A percentile compares a stretch with the other conserved stretches of the same genome.
Evolutionary conservation across 352 stramenopile species (phyloP).

Genomic region (Nothophytophthora sp.): DNA sequence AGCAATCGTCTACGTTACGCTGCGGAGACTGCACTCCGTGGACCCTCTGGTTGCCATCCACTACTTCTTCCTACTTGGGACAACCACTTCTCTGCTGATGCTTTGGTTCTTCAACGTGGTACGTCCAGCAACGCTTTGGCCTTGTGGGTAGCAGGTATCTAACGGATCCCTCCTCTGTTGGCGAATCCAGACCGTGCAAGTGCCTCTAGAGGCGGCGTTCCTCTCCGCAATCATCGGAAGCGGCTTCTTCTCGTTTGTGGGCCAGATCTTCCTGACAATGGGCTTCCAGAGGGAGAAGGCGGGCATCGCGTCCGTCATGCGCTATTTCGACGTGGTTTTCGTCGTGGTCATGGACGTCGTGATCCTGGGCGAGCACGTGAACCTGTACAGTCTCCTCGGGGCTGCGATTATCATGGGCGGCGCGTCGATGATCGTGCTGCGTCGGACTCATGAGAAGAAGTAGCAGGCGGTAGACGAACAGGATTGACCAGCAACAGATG

Average conservation of each 20-base stretch:
- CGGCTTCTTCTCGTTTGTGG: constrained; percentile 48
- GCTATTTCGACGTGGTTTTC: constrained; percentile 73
- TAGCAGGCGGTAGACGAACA: no score
- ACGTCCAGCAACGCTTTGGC: not conserved
- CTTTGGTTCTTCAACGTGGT: constrained; percentile 29
- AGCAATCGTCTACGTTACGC: constrained; percentile 44
- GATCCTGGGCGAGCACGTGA: constrained; percentile 52
- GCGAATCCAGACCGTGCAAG: constrained; percentile 9
- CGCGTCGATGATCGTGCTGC: constrained; percentile 50
- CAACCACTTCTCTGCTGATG: constrained; percentile 23
- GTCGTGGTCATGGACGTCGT: constrained; percentile 54
- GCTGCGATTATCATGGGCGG: constrained; percentile 48
- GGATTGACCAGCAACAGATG: no score
- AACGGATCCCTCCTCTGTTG: not conserved
- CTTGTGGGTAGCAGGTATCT: not conserved
- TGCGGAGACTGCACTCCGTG: constrained; percentile 51
- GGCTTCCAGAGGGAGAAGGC: constrained; percentile 63
- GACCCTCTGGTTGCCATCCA: constrained; percentile 42
- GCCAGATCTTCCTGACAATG: constrained; percentile 54
- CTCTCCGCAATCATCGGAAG: constrained; percentile 42
- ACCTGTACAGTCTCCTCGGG: constrained; percentile 51
- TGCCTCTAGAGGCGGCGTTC: constrained; percentile 16
- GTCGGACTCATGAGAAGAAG: no score
- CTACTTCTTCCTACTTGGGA: constrained; percentile 52
- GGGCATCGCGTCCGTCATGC: constrained; percentile 66